Evolutionary conservation across 208 protist genomes (phyloP), one percentile per base, ranked within the genome.

Genomic region (Trypanosoma mega): DNA sequence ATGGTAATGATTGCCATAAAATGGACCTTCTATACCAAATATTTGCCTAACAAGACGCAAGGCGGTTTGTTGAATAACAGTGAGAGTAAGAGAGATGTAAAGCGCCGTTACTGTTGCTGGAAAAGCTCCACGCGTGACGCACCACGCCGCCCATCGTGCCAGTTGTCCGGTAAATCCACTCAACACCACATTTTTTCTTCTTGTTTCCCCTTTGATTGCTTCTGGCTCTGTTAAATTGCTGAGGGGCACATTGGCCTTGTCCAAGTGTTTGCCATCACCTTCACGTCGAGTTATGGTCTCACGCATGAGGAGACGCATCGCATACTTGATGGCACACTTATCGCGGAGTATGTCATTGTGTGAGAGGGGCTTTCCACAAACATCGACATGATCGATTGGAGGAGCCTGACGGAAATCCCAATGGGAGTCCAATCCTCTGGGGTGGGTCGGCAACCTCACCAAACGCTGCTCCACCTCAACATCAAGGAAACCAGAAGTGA

Each of bases 401-500:
- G 64, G 26, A 58, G 31, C 29, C n/a, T n/a, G n/a, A n/a, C n/a
- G n/a, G 43, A 45, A 24, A 72, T 51, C 21, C 31, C 14, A 33
- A 37, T 50, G 5, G 11, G 11, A 29, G 21, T 61, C 24, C n/a
- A 39, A 26, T 26, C 26, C 55, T 3, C 23, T 33, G 16, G 14
- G n/a, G n/a, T n/a, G 4, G 23, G 18, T 12, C 9, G 26, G 18
- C 49, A 73, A 45, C n/a, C 49, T 18, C 4, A 65, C 72, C 16
- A 74, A 59, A 23, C 53, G 12, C n/a, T 46, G 34, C 55, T 76
- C 72, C 21, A 87, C 74, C 37, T 76, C 65, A 45, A 82, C 39
- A 48, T 82, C 75, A 56, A 80, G 64, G 29, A 62, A 48, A 7
- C 72, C 80, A 16, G 80, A 87, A 1, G 72, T 74, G 24, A 82